phyloP scores from a whole-genome alignment of 352 stramenopile species.

The Phytophthora multivora region DNA sequence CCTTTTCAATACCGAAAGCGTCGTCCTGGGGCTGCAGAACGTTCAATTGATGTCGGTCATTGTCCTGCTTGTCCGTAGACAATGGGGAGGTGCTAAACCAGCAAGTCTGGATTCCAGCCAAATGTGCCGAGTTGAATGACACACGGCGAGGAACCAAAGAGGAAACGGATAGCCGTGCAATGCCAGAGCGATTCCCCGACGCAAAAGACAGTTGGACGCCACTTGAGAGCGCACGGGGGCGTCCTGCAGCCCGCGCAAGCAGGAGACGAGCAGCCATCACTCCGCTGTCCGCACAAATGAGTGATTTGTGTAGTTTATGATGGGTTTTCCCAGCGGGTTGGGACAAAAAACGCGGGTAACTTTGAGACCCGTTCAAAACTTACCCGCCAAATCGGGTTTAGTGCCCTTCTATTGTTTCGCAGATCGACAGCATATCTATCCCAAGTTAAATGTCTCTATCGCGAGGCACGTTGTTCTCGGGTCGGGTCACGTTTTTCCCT shows the following conservation, averaged over 20 bases:
- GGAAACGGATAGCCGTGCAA: constrained; percentile 1
- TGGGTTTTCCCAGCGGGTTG: constrained; percentile 7
- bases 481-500: constrained; percentile 7
- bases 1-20: constrained; percentile 76
- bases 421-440: background rate
- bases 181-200: background rate
- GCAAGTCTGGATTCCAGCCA: constrained; percentile 14
- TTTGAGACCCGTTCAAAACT: background rate
- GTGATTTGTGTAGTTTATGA: constrained; percentile 5
- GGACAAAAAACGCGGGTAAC: constrained; percentile 31
- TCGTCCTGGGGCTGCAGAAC: constrained; percentile 17
- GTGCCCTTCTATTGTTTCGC: background rate
- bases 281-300: constrained; percentile 5
- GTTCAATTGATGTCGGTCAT: background rate
- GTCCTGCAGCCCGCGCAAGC: constrained; percentile 12
- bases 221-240: background rate
- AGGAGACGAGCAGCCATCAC: constrained; percentile 25
- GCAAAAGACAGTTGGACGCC: background rate
- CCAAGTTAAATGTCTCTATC: constrained; percentile 2
- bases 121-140: constrained; percentile 12
- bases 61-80: constrained; percentile 1
- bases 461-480: constrained; percentile 7
- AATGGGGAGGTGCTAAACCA: constrained; percentile 17
- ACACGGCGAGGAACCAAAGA: constrained; percentile 1
- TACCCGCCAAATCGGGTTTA: constrained; percentile 6